Evolutionary conservation across 2,329 filamentous ascomycete genomes (phyloP).

Genomic region (Talaromyces albobiverticillius): DNA sequence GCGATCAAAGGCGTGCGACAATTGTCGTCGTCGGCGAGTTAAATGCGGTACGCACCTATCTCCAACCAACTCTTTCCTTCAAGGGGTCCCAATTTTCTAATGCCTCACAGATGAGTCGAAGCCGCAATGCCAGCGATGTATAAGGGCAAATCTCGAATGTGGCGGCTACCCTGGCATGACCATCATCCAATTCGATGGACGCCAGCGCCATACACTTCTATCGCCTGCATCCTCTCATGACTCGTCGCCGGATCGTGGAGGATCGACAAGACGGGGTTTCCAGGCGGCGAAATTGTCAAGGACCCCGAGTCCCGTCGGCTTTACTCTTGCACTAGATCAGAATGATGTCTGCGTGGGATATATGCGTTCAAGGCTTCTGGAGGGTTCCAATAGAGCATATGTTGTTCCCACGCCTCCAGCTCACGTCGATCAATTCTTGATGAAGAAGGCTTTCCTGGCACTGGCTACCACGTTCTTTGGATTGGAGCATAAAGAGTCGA

Average conservation of each 20-base stretch:
- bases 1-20: conserved; percentile 3
- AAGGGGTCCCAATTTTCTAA: neutral
- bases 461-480: conserved; percentile 3
- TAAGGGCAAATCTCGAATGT: neutral
- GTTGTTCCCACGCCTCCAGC: neutral
- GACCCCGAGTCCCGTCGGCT: too few relatives aligned
- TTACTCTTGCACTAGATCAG: neutral
- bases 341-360: conserved; percentile 3
- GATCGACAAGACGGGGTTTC: too few relatives aligned
- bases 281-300: too few relatives aligned
- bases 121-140: neutral
- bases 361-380: neutral
- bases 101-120: neutral
- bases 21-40: conserved; percentile 1
- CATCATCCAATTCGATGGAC: conserved; percentile 5
- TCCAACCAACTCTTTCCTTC: neutral
- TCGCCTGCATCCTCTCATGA: neutral
- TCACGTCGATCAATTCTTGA: neutral
- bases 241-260: too few relatives aligned
- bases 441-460: neutral
- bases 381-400: neutral
- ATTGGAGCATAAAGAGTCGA: neutral
- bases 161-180: neutral
- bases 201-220: neutral
- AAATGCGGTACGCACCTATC: neutral